A percentile compares a stretch with the other conserved stretches of the same genome.
Evolutionary conservation across 768 basidiomycete genomes (phyloP).

Genomic region (Russula sp.): DNA sequence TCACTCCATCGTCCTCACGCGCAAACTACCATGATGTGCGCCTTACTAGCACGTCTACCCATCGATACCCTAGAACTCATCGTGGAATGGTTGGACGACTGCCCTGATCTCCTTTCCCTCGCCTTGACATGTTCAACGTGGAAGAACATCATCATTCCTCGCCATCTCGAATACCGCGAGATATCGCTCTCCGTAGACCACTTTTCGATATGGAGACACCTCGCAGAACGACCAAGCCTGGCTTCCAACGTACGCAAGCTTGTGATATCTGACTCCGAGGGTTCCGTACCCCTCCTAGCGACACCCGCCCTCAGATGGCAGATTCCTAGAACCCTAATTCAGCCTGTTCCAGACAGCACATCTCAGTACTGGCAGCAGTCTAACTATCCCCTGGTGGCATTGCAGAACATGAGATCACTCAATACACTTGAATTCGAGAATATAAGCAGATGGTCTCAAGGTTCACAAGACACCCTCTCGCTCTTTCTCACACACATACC

Average conservation of each 20-base stretch:
- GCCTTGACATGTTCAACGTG: constrained; percentile 14
- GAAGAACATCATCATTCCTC: constrained; percentile 19
- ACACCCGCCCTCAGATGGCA: constrained; percentile 5
- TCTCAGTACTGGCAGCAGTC: background rate
- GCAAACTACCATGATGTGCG: background rate
- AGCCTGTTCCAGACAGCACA: background rate
- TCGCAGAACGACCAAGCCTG: constrained; percentile 18
- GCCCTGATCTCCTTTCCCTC: constrained; percentile 14
- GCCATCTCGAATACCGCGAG: constrained; percentile 19
- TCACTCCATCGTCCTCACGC: background rate
- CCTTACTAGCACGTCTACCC: constrained; percentile 6
- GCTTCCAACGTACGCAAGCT: constrained; percentile 20
- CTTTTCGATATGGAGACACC: constrained; percentile 14
- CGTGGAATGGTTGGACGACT: constrained; percentile 10
- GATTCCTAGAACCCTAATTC: constrained; percentile 7
- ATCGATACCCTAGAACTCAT: constrained; percentile 13
- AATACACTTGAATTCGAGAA: constrained; percentile 18
- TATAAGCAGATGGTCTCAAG: constrained; percentile 10
- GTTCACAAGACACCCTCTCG: constrained; percentile 16
- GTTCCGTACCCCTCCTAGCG: background rate
- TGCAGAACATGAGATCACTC: constrained; percentile 17
- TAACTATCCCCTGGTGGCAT: constrained; percentile 6
- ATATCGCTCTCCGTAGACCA: constrained; percentile 15
- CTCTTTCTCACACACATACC: constrained; percentile 18
- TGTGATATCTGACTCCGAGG: constrained; percentile 8